Conservation (phyloP, 805 yeast species). For the Saturnispora dispora region DNA sequence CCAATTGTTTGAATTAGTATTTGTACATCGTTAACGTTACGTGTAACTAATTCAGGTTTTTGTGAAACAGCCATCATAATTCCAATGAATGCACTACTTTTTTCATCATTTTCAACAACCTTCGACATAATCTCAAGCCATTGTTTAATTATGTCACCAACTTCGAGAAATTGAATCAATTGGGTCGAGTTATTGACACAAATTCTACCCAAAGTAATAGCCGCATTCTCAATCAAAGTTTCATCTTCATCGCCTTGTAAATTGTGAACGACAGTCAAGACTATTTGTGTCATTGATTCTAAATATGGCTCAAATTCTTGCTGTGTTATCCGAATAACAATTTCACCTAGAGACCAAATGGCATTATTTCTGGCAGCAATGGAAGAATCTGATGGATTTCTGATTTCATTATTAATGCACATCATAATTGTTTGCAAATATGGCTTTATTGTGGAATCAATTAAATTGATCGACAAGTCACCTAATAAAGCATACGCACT, state of each 20-base stretch:
- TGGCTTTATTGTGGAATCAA: conserved; percentile 38
- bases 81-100: conserved; percentile 79
- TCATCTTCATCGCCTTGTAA: conserved; percentile 38
- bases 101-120: conserved; percentile 75
- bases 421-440: conserved; percentile 45
- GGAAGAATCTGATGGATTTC: conserved; percentile 36
- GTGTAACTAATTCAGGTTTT: conserved; percentile 56
- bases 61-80: conserved; percentile 57
- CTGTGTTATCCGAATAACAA: conserved; percentile 48
- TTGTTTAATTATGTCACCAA: conserved; percentile 39
- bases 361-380: conserved; percentile 78
- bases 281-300: conserved; percentile 41
- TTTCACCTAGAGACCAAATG: conserved; percentile 89
- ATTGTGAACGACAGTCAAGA: conserved; percentile 52
- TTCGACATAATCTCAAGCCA: conserved; percentile 69
- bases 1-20: conserved; percentile 53
- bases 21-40: conserved; percentile 38
- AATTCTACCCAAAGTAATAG: conserved; percentile 81
- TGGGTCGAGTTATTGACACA: conserved; percentile 56
- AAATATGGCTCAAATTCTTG: conserved; percentile 44
- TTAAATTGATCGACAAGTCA: conserved; percentile 64
- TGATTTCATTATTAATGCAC: conserved; percentile 62
- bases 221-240: conserved; percentile 76
- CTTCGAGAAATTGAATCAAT: conserved; percentile 6
- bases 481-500: conserved; percentile 85